A percentile compares a stretch with the other conserved stretches of the same genome.
Evolutionary conservation across 1,139 yeast genomes (phyloP).

Genomic region (Nakaseomyces glabratus): DNA sequence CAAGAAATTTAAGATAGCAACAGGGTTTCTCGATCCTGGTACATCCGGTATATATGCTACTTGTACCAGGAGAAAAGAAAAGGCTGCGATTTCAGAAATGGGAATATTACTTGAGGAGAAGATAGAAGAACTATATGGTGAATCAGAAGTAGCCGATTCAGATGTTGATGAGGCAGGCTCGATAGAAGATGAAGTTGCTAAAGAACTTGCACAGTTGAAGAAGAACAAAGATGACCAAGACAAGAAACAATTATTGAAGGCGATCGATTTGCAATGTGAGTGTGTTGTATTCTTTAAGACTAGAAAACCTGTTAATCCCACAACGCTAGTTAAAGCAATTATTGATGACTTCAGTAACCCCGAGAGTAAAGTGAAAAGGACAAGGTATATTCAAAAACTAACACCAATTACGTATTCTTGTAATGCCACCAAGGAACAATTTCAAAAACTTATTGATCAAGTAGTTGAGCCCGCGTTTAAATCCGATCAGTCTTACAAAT

Average conservation of each 20-base stretch:
- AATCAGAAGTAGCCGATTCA: conserved; percentile 30
- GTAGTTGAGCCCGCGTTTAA: conserved; percentile 68
- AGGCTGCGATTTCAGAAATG: conserved; percentile 65
- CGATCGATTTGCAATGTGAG: conserved; percentile 69
- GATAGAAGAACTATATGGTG: conserved; percentile 43
- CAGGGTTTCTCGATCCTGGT: conserved; percentile 50
- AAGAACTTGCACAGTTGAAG: conserved; percentile 55
- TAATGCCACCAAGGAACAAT: conserved; percentile 60
- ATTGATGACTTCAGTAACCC: conserved; percentile 52
- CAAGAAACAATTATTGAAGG: conserved; percentile 44
- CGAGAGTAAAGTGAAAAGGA: conserved; percentile 39
- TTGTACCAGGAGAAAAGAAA: conserved; percentile 70
- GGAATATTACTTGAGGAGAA: conserved; percentile 52
- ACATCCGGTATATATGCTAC: conserved; percentile 83
- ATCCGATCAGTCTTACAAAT: conserved; percentile 42
- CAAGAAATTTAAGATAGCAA: conserved; percentile 24
- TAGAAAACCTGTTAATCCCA: conserved; percentile 71
- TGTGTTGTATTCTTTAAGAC: conserved; percentile 80
- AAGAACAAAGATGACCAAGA: conserved; percentile 24
- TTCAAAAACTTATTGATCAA: conserved; percentile 45
- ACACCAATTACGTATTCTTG: conserved; percentile 75
- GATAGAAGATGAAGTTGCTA: conserved; percentile 67
- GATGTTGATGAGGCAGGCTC: conserved; percentile 38
- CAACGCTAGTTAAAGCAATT: conserved; percentile 50
- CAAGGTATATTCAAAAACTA: conserved; percentile 67